A percentile compares a stretch with the other conserved stretches of the same genome.
These are phyloP conservation scores for Neospermospora avenae DNA, from an alignment of 2,329 filamentous ascomycete genomes.

Conservation along the genomic window DNA sequence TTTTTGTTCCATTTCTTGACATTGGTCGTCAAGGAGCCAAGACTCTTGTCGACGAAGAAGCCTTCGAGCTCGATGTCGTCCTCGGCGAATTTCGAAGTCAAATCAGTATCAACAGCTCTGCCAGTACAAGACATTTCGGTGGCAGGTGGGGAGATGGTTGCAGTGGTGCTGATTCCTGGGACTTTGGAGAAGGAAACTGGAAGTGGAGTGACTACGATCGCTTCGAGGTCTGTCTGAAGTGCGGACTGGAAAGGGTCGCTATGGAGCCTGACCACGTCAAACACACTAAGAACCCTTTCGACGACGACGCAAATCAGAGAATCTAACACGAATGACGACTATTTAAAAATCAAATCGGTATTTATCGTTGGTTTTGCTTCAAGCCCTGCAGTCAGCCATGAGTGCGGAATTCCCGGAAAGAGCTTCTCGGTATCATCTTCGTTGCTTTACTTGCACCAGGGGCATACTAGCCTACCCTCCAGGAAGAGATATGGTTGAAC, in stretches of 20 bases:
- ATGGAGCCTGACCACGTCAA: background rate
- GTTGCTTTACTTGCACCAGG: too few species aligned
- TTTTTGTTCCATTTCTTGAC: constrained; percentile 50
- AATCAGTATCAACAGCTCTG: background rate
- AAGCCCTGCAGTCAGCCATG: too few species aligned
- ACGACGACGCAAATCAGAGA: too few species aligned
- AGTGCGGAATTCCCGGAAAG: too few species aligned
- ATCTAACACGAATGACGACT: too few species aligned
- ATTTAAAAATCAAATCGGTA: too few species aligned
- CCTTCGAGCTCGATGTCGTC: background rate
- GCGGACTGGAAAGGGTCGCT: background rate
- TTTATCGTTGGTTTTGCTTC: too few species aligned
- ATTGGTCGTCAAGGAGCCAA: constrained; percentile 48
- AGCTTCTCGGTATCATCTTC: too few species aligned
- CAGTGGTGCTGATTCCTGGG: background rate
- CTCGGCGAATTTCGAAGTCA: background rate
- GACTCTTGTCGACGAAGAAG: background rate
- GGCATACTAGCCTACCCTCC: too few species aligned
- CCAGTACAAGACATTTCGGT: background rate
- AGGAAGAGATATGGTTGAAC: too few species aligned
- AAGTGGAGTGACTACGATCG: background rate
- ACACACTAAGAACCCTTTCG: too few species aligned
- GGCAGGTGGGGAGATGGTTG: constrained; percentile 3
- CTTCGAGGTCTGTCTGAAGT: constrained; percentile 2
- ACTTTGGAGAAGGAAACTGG: background rate